Percentiles rank a stretch among this genome's conserved stretches.
Conservation (phyloP, 805 yeast genomes). For the Allodekkera sacchari region DNA sequence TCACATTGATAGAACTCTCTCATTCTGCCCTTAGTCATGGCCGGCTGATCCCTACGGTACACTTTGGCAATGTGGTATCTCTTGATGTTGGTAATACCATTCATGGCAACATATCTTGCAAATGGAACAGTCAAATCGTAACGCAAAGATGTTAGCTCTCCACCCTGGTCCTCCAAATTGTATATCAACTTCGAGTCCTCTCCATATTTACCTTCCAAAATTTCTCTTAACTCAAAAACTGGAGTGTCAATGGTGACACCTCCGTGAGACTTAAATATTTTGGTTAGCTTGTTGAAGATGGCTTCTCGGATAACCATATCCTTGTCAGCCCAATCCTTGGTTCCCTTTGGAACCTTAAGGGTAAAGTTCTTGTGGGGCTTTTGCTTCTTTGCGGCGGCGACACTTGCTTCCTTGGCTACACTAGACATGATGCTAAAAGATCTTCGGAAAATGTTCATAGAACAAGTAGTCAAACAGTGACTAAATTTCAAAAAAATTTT, state of each 20-base stretch:
- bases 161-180: constrained; percentile 97
- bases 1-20: constrained; percentile 99
- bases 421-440: constrained; percentile 4
- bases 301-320: constrained; percentile 95
- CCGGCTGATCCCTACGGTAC: constrained; percentile 98
- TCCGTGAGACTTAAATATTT: constrained; percentile 88
- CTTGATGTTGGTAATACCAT: constrained; percentile 81
- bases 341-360: constrained; percentile 92
- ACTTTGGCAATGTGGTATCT: constrained; percentile 97
- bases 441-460: too few species aligned
- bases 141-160: constrained; percentile 90
- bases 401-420: constrained; percentile 3
- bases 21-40: constrained; percentile 99
- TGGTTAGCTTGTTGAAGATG: constrained; percentile 63
- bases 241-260: constrained; percentile 99
- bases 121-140: constrained; percentile 98
- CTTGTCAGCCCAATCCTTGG: constrained; percentile 97
- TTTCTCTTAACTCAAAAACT: constrained; percentile 92
- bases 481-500: too few species aligned
- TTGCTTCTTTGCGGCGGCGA: constrained; percentile 25
- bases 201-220: constrained; percentile 94
- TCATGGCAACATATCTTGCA: constrained; percentile 95
- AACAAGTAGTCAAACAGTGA: too few species aligned
- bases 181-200: constrained; percentile 96
- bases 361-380: constrained; percentile 52